Base-by-base conservation (phyloP, 106 monocot genomes). In the Ottelia alismoides region DNA sequence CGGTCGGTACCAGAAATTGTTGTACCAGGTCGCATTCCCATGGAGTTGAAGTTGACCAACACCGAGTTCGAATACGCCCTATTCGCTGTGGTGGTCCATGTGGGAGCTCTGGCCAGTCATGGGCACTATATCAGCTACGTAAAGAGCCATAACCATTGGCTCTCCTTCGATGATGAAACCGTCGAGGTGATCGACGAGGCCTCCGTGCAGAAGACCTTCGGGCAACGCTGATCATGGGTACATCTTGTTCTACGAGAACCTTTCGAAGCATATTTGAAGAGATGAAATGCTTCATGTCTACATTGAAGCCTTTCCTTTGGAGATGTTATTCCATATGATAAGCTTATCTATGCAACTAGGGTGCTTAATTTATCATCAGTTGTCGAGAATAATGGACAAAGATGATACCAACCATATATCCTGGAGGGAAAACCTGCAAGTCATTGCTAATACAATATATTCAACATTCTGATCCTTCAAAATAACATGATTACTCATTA, bases 151-250 rank as follows among this genome's bases (percentile, higher is more conserved):
- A 62, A 61, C 46, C 69, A 70, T 35, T 70, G 69, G 69, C 61
- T 70, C 30, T 70, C 62, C 69, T 70, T 70, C 20, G 69, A 70
- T 55, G 69, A 70, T 11, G 69, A 70, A 55, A 70, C 61, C 40
- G 69, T 61, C 45, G 69, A 70, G 32, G 62, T 70, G 69, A 70
- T 70, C 31, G 69, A 70, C 20, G 69, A 70, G 30, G 47, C 61
- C 17, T 49, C 61, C 11, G 69, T 70, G 3, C 69, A 70, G 47
- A 69, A 59, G 2, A 60, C 53, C 57, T 69, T 69, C 53, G 68
- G 61, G 61, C 3, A 70, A 70, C 27, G 62, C 69, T 20, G 69
- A 70, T 20, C 69, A 70, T 53, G 69, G 69, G 11, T 70, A 70
- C 54, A 70, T 70, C 61, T 48, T 70, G 28, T 70, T 70, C 69